Percentiles rank a stretch among this genome's conserved stretches.
These are phyloP conservation scores for Microstegium vimineum DNA, from an alignment of 176 grass and related monocot species.

Conservation along the genomic window DNA sequence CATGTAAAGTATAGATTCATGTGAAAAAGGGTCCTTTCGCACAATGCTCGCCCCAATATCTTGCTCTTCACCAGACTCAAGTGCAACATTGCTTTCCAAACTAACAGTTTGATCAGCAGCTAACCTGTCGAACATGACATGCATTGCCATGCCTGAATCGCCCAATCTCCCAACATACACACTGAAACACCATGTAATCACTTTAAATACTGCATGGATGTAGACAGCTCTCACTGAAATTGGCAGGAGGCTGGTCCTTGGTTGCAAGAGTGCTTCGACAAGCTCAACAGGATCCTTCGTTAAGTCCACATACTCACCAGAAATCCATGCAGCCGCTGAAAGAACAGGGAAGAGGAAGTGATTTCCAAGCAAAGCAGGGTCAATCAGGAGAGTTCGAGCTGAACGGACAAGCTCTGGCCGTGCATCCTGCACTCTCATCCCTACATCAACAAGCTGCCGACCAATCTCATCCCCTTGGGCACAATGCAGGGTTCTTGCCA, in stretches of 20 bases:
- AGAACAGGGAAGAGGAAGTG: constrained; percentile 67
- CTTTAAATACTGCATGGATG: constrained; percentile 79
- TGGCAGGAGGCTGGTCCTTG: constrained; percentile 73
- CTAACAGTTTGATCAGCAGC: constrained; percentile 24
- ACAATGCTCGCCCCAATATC: background rate
- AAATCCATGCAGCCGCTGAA: constrained; percentile 79
- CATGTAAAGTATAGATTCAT: constrained; percentile 51
- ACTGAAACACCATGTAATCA: constrained; percentile 55
- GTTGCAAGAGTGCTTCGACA: constrained; percentile 85
- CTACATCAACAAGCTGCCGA: constrained; percentile 80
- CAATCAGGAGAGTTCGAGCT: constrained; percentile 69
- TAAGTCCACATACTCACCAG: constrained; percentile 76
- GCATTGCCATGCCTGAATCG: background rate
- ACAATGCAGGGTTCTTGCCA: constrained; percentile 71
- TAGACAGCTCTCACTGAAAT: constrained; percentile 65
- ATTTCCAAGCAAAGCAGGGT: constrained; percentile 73
- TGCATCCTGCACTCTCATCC: constrained; percentile 75
- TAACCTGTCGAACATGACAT: constrained; percentile 1
- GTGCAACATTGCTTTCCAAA: constrained; percentile 13
- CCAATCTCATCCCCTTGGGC: constrained; percentile 72
- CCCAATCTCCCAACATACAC: constrained; percentile 41
- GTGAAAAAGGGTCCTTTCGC: constrained; percentile 32
- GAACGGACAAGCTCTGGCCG: constrained; percentile 61
- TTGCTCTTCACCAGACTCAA: constrained; percentile 8
- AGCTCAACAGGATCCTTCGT: constrained; percentile 71